Conservation (phyloP, 768 basidiomycete genomes). For the Tulasnella sp. region DNA sequence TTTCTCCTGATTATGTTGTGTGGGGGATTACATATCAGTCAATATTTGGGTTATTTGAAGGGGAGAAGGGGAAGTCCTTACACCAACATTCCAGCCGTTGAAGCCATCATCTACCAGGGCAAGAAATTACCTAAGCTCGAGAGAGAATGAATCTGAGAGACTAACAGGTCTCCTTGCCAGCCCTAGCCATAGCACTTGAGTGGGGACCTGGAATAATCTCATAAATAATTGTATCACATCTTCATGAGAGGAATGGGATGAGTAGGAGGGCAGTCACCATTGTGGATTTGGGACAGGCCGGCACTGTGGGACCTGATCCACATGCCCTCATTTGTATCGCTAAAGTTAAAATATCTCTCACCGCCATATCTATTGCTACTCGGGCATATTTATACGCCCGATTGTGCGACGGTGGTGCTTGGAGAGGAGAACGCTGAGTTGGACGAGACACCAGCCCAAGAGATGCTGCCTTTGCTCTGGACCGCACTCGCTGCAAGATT, state of each 20-base stretch:
- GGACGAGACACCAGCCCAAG: background rate
- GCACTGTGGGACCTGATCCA: conserved; percentile 13
- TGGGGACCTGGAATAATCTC: conserved; percentile 7
- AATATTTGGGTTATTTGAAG: no score
- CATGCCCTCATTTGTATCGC: background rate
- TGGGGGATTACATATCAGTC: no score
- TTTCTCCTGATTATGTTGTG: background rate
- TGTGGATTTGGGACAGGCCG: conserved; percentile 24
- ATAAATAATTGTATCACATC: conserved; percentile 7
- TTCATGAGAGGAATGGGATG: conserved; percentile 26
- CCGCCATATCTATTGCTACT: background rate
- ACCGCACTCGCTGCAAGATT: background rate
- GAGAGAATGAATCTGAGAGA: conserved; percentile 28
- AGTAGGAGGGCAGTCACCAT: conserved; percentile 25
- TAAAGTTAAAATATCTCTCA: background rate
- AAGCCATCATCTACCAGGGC: background rate
- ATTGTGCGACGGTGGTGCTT: background rate
- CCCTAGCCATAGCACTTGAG: conserved; percentile 23
- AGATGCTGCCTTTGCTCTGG: background rate
- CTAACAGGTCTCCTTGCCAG: conserved; percentile 28
- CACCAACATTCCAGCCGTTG: conserved; percentile 6
- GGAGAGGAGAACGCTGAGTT: background rate
- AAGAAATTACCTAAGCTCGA: no score
- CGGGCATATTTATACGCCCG: background rate
- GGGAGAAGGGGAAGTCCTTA: background rate